phyloP scores from a whole-genome alignment of 164 flowering plant species.

The Liquidambar formosana region DNA sequence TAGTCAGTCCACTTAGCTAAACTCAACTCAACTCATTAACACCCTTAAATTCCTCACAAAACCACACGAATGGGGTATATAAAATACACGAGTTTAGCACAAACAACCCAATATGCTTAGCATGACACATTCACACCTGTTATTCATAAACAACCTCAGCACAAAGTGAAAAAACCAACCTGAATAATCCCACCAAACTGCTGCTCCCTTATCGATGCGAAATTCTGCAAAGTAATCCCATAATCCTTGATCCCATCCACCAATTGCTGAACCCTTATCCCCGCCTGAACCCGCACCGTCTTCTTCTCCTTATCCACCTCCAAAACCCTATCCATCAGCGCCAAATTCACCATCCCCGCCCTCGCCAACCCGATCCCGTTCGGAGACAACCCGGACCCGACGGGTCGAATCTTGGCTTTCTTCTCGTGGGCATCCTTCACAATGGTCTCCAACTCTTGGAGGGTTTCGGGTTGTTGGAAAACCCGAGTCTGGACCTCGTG shows the following conservation, averaged over 20 bases:
- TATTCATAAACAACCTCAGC: background rate
- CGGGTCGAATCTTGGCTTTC: constrained; percentile 71
- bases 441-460: constrained; percentile 57
- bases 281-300: constrained; percentile 83
- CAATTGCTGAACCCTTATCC: constrained; percentile 84
- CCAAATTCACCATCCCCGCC: constrained; percentile 93
- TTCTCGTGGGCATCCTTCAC: constrained; percentile 61
- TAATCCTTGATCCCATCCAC: constrained; percentile 83
- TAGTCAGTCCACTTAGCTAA: no score
- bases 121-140: no score
- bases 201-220: constrained; percentile 96
- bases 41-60: background rate
- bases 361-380: constrained; percentile 91
- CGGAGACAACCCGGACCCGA: constrained; percentile 93
- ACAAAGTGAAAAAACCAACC: constrained; percentile 37
- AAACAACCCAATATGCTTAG: no score
- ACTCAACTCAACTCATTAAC: background rate
- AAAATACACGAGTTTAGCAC: background rate
- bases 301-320: constrained; percentile 86
- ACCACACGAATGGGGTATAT: background rate
- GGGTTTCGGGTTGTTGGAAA: constrained; percentile 77
- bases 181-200: constrained; percentile 97
- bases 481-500: constrained; percentile 87
- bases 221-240: constrained; percentile 91
- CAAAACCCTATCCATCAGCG: constrained; percentile 81